Percentiles rank a stretch among this genome's conserved stretches.
phyloP scores from a whole-genome alignment of 768 basidiomycete species.

The Suillus occidentalis region DNA sequence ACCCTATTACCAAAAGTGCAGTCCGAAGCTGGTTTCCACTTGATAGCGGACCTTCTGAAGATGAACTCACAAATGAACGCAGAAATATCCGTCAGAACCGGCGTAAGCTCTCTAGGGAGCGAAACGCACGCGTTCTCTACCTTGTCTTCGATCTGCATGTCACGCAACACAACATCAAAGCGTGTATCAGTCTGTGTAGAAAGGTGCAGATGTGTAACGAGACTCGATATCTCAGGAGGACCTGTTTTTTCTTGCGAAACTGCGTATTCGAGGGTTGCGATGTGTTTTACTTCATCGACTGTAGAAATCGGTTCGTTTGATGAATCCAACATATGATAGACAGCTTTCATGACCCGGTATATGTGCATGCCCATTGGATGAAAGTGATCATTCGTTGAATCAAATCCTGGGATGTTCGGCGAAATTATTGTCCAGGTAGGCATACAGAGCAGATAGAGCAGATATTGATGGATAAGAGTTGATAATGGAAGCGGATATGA shows the following conservation, averaged over 20 bases:
- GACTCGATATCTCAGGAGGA: not conserved
- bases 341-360: not conserved
- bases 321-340: not conserved
- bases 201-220: not conserved
- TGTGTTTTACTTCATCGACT: not conserved
- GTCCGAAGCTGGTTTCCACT: not conserved
- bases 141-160: not conserved
- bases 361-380: not conserved
- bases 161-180: not conserved
- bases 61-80: not conserved
- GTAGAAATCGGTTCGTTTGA: not conserved
- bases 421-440: not conserved
- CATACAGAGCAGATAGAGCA: not conserved
- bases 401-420: not conserved
- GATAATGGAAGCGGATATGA: not conserved
- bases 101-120: not conserved
- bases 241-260: not conserved
- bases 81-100: not conserved
- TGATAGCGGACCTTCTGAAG: not conserved
- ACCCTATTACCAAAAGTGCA: not conserved
- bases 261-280: not conserved
- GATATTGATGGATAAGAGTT: not conserved
- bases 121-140: not conserved
- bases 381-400: fast-evolving
- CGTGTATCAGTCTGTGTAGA: not conserved